Evolutionary conservation across 768 basidiomycete genomes (phyloP).

Genomic region (Cubamyces lactineus): DNA sequence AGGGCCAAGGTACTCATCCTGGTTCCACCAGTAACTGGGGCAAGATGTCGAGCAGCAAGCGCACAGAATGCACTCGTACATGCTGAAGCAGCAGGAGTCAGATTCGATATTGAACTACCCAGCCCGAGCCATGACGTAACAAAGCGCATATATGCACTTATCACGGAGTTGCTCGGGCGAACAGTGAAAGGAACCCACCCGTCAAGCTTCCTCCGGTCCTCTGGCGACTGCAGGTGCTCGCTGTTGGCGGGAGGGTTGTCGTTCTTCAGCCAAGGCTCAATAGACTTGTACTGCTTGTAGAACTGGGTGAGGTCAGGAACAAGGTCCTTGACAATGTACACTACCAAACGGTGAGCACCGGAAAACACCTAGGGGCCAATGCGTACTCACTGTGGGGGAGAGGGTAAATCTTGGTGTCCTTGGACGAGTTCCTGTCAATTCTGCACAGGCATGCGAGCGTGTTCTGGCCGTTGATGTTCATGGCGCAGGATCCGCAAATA

Average conservation of each 20-base stretch:
- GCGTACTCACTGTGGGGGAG: conserved; percentile 87
- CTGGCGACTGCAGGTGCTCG: conserved; percentile 88
- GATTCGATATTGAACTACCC: no score
- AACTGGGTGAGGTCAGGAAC: conserved; percentile 90
- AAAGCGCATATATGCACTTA: conserved; percentile 31
- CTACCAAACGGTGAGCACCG: conserved; percentile 43
- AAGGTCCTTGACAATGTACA: conserved; percentile 99
- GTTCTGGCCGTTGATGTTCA: conserved; percentile 99
- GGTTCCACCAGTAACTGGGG: conserved; percentile 99
- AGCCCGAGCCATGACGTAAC: conserved; percentile 12
- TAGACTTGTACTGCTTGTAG: conserved; percentile 99
- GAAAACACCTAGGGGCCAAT: not conserved
- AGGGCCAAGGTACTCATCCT: conserved; percentile 97
- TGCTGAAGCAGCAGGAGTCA: conserved; percentile 53
- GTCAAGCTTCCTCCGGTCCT: conserved; percentile 92
- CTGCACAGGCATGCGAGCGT: conserved; percentile 97
- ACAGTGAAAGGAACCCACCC: conserved; percentile 36
- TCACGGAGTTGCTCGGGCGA: not conserved
- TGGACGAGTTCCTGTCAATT: conserved; percentile 75
- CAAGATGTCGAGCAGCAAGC: conserved; percentile 98
- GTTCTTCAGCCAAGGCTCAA: conserved; percentile 95
- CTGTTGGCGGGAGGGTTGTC: conserved; percentile 83
- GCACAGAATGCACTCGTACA: conserved; percentile 98
- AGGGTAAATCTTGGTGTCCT: conserved; percentile 92
- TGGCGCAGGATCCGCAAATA: conserved; percentile 97